Conservation (phyloP, 768 basidiomycete species). For the Leccinellum rugosiceps region DNA sequence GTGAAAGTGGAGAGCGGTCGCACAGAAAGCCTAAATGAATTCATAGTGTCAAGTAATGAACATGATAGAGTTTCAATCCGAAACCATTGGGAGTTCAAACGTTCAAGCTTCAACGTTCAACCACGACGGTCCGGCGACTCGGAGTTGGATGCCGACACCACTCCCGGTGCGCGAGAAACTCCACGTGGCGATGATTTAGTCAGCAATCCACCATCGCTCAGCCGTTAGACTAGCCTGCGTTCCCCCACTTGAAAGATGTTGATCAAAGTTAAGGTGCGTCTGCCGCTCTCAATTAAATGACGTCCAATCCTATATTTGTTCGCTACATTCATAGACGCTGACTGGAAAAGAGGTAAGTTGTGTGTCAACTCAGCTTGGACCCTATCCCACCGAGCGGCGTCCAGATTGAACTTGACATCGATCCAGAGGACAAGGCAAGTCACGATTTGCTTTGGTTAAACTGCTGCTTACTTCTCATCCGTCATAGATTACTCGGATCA, state of each 20-base stretch:
- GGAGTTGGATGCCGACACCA: too few species aligned
- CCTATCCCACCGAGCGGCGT: slow-evolving; percentile 10
- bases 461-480: background rate
- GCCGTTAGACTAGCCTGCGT: background rate
- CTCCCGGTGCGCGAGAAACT: background rate
- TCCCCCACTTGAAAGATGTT: slow-evolving; percentile 16
- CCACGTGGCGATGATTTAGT: slow-evolving; percentile 2
- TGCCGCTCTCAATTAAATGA: background rate
- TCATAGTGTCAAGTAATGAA: background rate
- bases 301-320: background rate
- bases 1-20: background rate
- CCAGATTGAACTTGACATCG: slow-evolving; percentile 94
- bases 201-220: slow-evolving; percentile 5
- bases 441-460: background rate
- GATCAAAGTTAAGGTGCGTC: slow-evolving; percentile 25
- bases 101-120: too few species aligned
- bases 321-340: slow-evolving; percentile 36
- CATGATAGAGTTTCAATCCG: too few species aligned
- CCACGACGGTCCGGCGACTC: too few species aligned
- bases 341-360: slow-evolving; percentile 90
- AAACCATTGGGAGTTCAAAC: too few species aligned
- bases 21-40: background rate
- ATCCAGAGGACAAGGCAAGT: slow-evolving; percentile 78
- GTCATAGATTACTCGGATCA: slow-evolving; percentile 82
- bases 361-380: background rate